Evolutionary conservation across 1,139 yeast genomes (phyloP).

Genomic region (Pichia sp.): DNA sequence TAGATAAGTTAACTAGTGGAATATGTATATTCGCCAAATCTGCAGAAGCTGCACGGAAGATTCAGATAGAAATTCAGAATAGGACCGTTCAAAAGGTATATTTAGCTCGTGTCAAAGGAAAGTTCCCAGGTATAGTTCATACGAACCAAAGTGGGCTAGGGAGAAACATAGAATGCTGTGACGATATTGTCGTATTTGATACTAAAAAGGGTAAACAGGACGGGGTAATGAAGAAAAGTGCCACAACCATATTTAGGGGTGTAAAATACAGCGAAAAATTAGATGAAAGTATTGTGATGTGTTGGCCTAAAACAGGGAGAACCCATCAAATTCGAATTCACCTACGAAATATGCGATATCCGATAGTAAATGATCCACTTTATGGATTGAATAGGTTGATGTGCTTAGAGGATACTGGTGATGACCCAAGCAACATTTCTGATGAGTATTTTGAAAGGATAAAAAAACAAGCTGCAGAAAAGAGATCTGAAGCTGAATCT

Average conservation of each 20-base stretch:
- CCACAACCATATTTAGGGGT: constrained; percentile 40
- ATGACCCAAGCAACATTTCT: not conserved
- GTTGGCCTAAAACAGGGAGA: constrained; percentile 69
- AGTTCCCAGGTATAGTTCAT: constrained; percentile 39
- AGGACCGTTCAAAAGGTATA: constrained; percentile 45
- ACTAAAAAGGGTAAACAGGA: constrained; percentile 29
- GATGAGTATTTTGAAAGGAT: constrained; percentile 22
- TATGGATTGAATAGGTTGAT: constrained; percentile 34
- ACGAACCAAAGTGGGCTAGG: not conserved
- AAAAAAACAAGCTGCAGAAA: constrained; percentile 17
- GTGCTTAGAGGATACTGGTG: not conserved
- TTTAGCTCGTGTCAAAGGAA: constrained; percentile 59
- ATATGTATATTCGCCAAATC: constrained; percentile 56
- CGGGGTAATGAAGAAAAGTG: constrained; percentile 32
- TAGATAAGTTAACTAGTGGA: constrained; percentile 76
- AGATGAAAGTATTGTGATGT: constrained; percentile 54
- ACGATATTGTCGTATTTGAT: constrained; percentile 30
- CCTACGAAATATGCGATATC: constrained; percentile 57
- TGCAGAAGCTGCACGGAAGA: constrained; percentile 39
- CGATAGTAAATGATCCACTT: constrained; percentile 65
- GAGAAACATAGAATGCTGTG: constrained; percentile 21
- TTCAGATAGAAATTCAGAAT: constrained; percentile 44
- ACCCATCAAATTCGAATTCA: constrained; percentile 83
- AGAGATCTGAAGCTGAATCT: constrained; percentile 20
- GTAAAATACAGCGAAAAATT: constrained; percentile 32